Base-by-base conservation (phyloP, 2,329 filamentous ascomycete species). In the Pseudogymnoascus sp. region DNA sequence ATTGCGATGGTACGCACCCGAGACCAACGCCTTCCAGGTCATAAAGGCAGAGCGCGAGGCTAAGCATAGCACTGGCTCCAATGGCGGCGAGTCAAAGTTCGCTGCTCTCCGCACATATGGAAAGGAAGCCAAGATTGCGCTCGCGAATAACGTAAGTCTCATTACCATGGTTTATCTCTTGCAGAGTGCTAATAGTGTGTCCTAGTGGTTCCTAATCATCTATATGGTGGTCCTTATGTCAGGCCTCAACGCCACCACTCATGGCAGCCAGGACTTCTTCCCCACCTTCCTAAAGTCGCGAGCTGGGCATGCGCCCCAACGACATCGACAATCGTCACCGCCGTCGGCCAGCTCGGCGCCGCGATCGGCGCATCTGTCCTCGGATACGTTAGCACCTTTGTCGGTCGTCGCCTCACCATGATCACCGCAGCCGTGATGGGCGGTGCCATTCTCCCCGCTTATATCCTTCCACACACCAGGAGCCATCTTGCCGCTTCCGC, bases 211-310 rank as follows among this genome's bases (percentile, higher is more conserved):
- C 14, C 75, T 95, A 4, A 79, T 96, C 62, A 77, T 85, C 45
- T 96, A 96, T 75, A 79, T 95, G 62, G 89, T 95, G 4, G 77
- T 95, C n/a, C 79, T 95, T 52, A 93, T 95, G 90, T 87, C 90
- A 1, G 90, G 90, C 4, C 92, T 95, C 80, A 95, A 93, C 76
- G 93, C 93, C 71, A 40, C 37, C 37, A 45, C 60, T 5, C 60
- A 61, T 4, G 60, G 60, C 60, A 45, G 21, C 31, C 62, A 65
- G 69, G 81, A 83, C 63, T 69, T 85, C 28, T 85, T 84, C 67
- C 82, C 82, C 1, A 83, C 81, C 35, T 79, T 85, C 79, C 70
- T 85, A 18, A 70, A 76, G 66, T 81, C 80, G 68, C 81, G n/a
- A 85, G 71, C 81, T 67, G 75, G 79, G 35, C 43, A 52, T 35